These are phyloP conservation scores for Aureobasidium zeae DNA, from an alignment of 2,329 filamentous ascomycete species.

Conservation along the genomic window DNA sequence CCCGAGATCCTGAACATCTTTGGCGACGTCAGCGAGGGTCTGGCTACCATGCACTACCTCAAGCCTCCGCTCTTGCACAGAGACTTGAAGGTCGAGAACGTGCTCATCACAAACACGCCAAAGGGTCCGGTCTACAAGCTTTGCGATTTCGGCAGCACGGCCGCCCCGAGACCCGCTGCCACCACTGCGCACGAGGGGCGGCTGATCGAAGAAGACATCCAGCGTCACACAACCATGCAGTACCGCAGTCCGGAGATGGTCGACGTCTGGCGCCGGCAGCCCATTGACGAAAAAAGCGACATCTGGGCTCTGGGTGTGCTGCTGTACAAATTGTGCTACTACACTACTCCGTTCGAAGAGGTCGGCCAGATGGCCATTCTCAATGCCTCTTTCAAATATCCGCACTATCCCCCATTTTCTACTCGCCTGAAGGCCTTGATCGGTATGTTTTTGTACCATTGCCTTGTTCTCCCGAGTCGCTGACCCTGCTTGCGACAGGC, in stretches of 20 bases:
- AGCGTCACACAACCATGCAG: conserved; percentile 93
- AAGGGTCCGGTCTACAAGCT: conserved; percentile 78
- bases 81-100: conserved; percentile 96
- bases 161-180: conserved; percentile 72
- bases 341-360: conserved; percentile 97
- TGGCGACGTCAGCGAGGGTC: conserved; percentile 86
- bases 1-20: conserved; percentile 97
- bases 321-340: conserved; percentile 97
- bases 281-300: conserved; percentile 97
- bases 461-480: conserved; percentile 13
- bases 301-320: conserved; percentile 96
- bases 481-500: conserved; percentile 40
- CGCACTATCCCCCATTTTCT: conserved; percentile 79
- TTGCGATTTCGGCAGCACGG: conserved; percentile 94
- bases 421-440: conserved; percentile 84
- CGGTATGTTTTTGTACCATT: conserved; percentile 48
- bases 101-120: conserved; percentile 62
- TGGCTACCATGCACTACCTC: conserved; percentile 98
- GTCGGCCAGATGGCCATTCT: conserved; percentile 95
- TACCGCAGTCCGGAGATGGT: conserved; percentile 98
- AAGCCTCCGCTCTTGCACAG: conserved; percentile 87
- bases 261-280: conserved; percentile 90
- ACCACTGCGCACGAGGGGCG: conserved; percentile 81
- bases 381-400: conserved; percentile 90
- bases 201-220: conserved; percentile 90